These are phyloP conservation scores for Cordyceps cicadae DNA, from an alignment of 2,329 filamentous ascomycete species.

Conservation along the genomic window DNA sequence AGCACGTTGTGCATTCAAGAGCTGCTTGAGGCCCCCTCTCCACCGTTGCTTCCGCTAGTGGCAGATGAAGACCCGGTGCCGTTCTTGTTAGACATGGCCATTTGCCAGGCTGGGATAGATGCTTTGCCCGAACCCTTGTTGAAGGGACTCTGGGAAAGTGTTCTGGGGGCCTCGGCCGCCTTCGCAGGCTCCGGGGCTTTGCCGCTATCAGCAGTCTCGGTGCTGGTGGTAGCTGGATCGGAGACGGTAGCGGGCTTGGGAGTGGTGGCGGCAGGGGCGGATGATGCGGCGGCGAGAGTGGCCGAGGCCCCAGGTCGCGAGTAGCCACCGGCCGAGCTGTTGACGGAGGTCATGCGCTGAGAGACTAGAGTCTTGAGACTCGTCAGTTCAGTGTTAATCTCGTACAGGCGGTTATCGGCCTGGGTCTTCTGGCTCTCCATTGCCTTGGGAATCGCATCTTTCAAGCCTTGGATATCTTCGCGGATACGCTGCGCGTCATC, in stretches of 20 bases:
- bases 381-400: slow-evolving; percentile 79
- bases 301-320: slow-evolving; percentile 3
- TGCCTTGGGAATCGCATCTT: slow-evolving; percentile 80
- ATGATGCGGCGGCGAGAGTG: not conserved
- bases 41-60: slow-evolving; percentile 13
- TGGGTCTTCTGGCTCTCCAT: slow-evolving; percentile 80
- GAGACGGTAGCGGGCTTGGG: slow-evolving; percentile 14
- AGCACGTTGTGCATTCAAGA: not conserved
- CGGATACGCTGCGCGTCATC: slow-evolving; percentile 80
- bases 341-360: slow-evolving; percentile 45
- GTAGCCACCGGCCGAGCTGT: slow-evolving; percentile 16
- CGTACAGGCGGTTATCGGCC: slow-evolving; percentile 71
- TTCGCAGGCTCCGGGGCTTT: slow-evolving; percentile 20
- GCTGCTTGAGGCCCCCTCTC: slow-evolving; percentile 18
- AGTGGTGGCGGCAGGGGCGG: not conserved
- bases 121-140: slow-evolving; percentile 42
- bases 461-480: slow-evolving; percentile 75
- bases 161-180: slow-evolving; percentile 25
- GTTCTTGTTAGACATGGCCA: slow-evolving; percentile 56
- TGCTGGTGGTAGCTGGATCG: slow-evolving; percentile 18
- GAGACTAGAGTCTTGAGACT: slow-evolving; percentile 83
- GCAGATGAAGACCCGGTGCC: slow-evolving; percentile 20
- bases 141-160: slow-evolving; percentile 20
- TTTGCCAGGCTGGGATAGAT: slow-evolving; percentile 72
- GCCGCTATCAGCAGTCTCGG: slow-evolving; percentile 17